Base-by-base conservation (phyloP, 2,329 filamentous ascomycete genomes). In the Fusarium tuaranense region DNA sequence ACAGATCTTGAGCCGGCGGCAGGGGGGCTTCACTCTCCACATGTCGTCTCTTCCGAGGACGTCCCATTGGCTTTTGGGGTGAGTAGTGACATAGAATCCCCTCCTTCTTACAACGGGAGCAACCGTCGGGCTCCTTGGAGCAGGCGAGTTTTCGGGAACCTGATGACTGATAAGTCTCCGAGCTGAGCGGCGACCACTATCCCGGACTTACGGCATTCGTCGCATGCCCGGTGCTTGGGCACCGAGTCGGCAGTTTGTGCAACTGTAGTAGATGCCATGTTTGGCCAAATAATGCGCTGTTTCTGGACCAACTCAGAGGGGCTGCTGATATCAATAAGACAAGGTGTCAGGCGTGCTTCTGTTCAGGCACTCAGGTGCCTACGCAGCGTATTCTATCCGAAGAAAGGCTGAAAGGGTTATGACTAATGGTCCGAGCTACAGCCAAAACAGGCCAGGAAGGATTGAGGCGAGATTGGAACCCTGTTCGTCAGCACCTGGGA, bases 111-210 rank as follows among this genome's bases (percentile, higher is more conserved):
- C 91, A 93, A 67, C 91, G 87, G 9, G 85, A 82, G 79, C 91
- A 93, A 66, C 90, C 90, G 63, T 88, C 86, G 2, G 84, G 79
- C 74, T 92, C 89, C 77, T 92, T 92, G 46, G 89, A 88, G 80
- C 91, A 93, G 55, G 90, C 90, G 57, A 92, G 87, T 79, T 93
- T 93, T 63, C 91, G 87, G 27, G 85, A 84, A 76, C 91, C 91
- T 92, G 69, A 66, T 71, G 68, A 62, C 65, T 63, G 67, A 81
- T 79, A 80, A 80, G 76, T 79, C 72, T 76, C 80, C 74, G 78
- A 78, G 48, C 72, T 39, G 62, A 27, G 34, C 27, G 25, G 34
- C 32, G 30, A 30, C 22, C 44, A 60, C 22, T 60, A 39, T 63
- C 57, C 46, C 51, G 51, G 41, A 86, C 89, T 82, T 86, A 92